These are phyloP conservation scores for Cladosporium sp. DNA, from an alignment of 2,329 filamentous ascomycete genomes.

Conservation along the genomic window DNA sequence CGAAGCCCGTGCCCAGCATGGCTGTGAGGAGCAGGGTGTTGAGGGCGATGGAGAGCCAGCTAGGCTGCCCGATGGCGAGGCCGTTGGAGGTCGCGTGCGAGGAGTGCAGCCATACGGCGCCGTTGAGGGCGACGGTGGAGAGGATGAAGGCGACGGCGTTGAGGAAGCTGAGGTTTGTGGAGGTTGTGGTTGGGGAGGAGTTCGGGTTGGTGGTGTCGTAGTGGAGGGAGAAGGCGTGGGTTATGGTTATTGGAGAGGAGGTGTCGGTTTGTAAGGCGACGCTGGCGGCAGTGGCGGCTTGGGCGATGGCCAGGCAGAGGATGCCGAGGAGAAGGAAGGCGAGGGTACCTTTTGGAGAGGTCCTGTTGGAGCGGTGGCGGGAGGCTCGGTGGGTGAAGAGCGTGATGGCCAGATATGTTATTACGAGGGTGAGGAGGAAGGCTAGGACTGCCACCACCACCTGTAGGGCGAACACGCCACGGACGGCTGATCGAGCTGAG, in stretches of 20 bases:
- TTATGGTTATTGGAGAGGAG: background rate
- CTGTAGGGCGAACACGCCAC: slow-evolving; percentile 10
- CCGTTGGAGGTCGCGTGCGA: slow-evolving; percentile 7
- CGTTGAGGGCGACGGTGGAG: slow-evolving; percentile 9
- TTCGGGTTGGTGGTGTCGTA: background rate
- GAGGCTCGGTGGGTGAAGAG: background rate
- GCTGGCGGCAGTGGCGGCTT: background rate
- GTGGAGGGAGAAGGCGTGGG: background rate
- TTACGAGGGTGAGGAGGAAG: background rate
- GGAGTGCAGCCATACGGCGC: slow-evolving; percentile 10
- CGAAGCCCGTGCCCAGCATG: slow-evolving; percentile 7
- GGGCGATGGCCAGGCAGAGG: slow-evolving; percentile 7
- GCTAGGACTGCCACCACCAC: slow-evolving; percentile 7
- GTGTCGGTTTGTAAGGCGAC: background rate
- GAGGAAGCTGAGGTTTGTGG: slow-evolving; percentile 3
- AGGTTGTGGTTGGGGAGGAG: background rate
- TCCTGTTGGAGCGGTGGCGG: background rate
- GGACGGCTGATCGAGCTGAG: background rate
- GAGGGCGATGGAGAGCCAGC: background rate
- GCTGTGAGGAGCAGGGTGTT: slow-evolving; percentile 2
- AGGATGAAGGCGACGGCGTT: slow-evolving; percentile 10
- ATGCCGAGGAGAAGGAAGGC: slow-evolving; percentile 5
- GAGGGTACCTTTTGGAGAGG: slow-evolving; percentile 1
- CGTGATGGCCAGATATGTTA: background rate
- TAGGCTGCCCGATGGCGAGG: background rate